phyloP scores from a whole-genome alignment of 202 grass and related monocot species.

The Elaeis oleifera region DNA sequence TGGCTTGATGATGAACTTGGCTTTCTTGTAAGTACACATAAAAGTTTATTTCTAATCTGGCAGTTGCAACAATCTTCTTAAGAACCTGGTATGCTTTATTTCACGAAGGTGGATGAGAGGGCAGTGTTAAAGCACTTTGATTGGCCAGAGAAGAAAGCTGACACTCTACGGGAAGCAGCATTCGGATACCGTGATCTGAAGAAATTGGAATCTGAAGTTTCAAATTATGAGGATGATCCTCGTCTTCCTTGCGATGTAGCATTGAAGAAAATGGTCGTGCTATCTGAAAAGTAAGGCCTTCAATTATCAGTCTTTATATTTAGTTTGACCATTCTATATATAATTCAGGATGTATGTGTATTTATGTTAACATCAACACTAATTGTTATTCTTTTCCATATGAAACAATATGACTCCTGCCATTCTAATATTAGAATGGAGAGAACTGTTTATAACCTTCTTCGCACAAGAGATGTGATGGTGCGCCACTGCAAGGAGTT shows the following conservation, averaged over 20 bases:
- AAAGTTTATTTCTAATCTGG: neutral
- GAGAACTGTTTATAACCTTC: constrained; percentile 64
- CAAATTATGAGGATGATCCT: constrained; percentile 74
- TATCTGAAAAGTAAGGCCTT: constrained; percentile 77
- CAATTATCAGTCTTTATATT: too few relatives aligned
- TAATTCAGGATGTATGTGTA: too few relatives aligned
- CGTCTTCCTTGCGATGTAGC: constrained; percentile 76
- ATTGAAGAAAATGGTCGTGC: constrained; percentile 80
- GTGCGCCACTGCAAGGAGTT: constrained; percentile 80
- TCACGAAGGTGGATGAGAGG: constrained; percentile 81
- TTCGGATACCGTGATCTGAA: constrained; percentile 93
- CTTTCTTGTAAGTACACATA: constrained; percentile 62
- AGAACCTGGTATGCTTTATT: constrained; percentile 16
- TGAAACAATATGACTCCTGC: too few relatives aligned
- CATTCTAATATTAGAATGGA: constrained; percentile 64
- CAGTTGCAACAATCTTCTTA: constrained; percentile 7
- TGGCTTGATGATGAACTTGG: constrained; percentile 98
- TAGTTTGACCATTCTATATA: too few relatives aligned
- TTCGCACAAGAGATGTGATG: constrained; percentile 79
- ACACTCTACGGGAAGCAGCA: constrained; percentile 79
- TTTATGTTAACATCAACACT: too few relatives aligned
- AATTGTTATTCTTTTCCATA: too few relatives aligned
- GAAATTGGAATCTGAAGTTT: constrained; percentile 84
- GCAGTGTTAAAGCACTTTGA: constrained; percentile 98
- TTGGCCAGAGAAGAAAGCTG: constrained; percentile 97